Conservation (phyloP, 2,329 filamentous ascomycete genomes). For the Phialemoniopsis sp. region DNA sequence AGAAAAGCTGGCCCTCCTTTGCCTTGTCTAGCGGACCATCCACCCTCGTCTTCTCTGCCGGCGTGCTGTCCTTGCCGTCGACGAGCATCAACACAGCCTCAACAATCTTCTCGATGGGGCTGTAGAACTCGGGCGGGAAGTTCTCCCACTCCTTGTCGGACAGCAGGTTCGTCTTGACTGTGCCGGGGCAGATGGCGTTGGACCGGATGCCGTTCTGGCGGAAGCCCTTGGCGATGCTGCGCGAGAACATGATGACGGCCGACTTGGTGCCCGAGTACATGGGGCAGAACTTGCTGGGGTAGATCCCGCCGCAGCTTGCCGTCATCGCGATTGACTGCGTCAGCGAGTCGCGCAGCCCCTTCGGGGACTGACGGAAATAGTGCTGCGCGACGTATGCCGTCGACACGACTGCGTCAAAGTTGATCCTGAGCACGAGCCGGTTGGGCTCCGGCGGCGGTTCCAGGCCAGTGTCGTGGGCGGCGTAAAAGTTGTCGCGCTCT, state of each 20-base stretch:
- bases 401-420: slow-evolving; percentile 29
- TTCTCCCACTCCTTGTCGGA: slow-evolving; percentile 17
- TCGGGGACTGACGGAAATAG: slow-evolving; percentile 27
- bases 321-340: slow-evolving; percentile 25
- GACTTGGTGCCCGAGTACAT: slow-evolving; percentile 26
- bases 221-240: slow-evolving; percentile 19
- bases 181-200: slow-evolving; percentile 25
- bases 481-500: too few species aligned
- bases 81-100: slow-evolving; percentile 4
- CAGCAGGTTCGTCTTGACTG: slow-evolving; percentile 22
- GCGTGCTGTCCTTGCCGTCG: slow-evolving; percentile 1
- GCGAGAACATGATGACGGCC: slow-evolving; percentile 25
- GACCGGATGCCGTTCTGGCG: slow-evolving; percentile 20
- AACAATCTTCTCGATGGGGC: slow-evolving; percentile 6
- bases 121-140: slow-evolving; percentile 23
- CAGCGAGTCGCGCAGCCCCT: too few species aligned
- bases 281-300: slow-evolving; percentile 20
- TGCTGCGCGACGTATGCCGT: slow-evolving; percentile 34
- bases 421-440: slow-evolving; percentile 20
- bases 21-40: too few species aligned
- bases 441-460: slow-evolving; percentile 16
- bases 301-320: slow-evolving; percentile 21
- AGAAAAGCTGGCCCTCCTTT: background rate
- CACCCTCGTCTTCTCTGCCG: background rate
- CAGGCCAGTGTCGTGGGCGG: too few species aligned